These are phyloP conservation scores for Coprinellus micaceus DNA, from an alignment of 768 basidiomycete genomes.

Conservation along the genomic window DNA sequence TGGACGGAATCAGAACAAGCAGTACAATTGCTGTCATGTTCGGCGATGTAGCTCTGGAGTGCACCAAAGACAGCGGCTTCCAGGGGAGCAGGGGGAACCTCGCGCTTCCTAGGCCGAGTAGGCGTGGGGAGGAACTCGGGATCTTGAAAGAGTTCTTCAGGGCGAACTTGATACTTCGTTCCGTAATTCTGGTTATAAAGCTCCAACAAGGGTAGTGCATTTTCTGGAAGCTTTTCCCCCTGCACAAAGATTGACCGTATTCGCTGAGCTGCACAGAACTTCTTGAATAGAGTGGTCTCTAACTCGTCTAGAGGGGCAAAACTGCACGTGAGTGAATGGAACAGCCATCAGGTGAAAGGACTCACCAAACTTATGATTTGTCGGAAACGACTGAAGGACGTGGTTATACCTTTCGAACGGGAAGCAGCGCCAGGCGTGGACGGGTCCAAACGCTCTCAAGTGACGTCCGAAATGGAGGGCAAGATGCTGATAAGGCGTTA, in stretches of 20 bases:
- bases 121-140: no score
- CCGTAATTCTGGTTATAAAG: neutral
- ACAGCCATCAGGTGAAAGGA: no score
- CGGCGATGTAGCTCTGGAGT: no score
- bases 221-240: neutral
- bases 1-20: no score
- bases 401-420: conserved; percentile 18
- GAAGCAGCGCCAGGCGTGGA: conserved; percentile 33
- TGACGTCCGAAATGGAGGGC: conserved; percentile 32
- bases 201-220: neutral
- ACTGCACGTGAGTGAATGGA: neutral
- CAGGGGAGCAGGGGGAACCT: no score
- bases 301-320: neutral
- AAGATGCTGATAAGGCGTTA: conserved; percentile 38
- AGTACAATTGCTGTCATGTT: no score
- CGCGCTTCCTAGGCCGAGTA: no score
- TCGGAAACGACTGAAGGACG: conserved; percentile 1
- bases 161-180: neutral
- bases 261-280: neutral
- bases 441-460: conserved; percentile 31
- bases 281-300: neutral
- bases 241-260: neutral
- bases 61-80: no score
- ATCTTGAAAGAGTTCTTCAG: neutral
- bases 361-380: conserved; percentile 4